A percentile compares a stretch with the other conserved stretches of the same genome.
Evolutionary conservation across 169 alveolate species (phyloP).

Genomic region (Fabrea salina): DNA sequence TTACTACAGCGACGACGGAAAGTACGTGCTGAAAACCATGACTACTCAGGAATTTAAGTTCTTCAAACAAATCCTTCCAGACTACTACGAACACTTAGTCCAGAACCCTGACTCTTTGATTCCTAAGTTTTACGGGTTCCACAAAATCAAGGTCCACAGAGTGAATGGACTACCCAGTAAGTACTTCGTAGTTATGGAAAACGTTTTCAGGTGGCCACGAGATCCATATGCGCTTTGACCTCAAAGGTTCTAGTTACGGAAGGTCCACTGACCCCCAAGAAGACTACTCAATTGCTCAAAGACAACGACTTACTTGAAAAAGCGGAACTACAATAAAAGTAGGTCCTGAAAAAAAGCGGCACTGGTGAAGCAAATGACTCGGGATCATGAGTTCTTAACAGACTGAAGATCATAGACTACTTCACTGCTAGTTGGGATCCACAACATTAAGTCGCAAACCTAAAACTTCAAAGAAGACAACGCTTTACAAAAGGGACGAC

Average conservation of each 20-base stretch:
- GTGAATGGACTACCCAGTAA: constrained; percentile 11
- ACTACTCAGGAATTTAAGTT: constrained; percentile 70
- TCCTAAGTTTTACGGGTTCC: constrained; percentile 79
- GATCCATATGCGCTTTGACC: constrained; percentile 77
- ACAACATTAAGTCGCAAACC: constrained; percentile 9
- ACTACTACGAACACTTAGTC: constrained; percentile 58
- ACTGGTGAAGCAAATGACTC: background rate
- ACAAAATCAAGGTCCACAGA: constrained; percentile 60
- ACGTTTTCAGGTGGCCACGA: constrained; percentile 75
- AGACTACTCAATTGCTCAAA: constrained; percentile 17
- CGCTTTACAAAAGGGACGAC: background rate
- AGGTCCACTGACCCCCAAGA: constrained; percentile 52
- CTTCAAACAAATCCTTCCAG: constrained; percentile 59
- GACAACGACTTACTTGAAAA: background rate
- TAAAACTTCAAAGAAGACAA: background rate
- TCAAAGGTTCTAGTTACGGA: constrained; percentile 81
- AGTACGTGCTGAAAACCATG: constrained; percentile 80
- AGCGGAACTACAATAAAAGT: background rate
- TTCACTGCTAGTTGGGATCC: constrained; percentile 80
- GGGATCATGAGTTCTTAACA: constrained; percentile 64
- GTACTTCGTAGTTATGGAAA: constrained; percentile 79
- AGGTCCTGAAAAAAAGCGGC: background rate
- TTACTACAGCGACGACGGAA: constrained; percentile 83
- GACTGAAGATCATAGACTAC: constrained; percentile 77
- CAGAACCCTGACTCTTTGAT: constrained; percentile 65